Evolutionary conservation across 2,329 filamentous ascomycete species (phyloP).

Genomic region (Capronia epimyces): DNA sequence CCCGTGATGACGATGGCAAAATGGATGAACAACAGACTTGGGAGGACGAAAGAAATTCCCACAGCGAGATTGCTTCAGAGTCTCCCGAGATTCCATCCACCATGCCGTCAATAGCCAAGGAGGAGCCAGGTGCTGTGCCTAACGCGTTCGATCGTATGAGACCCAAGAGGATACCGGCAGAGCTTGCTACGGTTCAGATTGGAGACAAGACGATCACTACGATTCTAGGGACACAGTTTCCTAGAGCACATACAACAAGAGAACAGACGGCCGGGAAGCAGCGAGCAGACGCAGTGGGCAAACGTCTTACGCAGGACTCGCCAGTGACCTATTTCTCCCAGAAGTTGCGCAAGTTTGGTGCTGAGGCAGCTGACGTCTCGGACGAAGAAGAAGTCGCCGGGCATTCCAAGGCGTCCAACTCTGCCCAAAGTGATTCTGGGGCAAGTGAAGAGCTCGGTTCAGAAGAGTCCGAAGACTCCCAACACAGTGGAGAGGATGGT

Average conservation of each 20-base stretch:
- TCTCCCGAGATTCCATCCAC: slow-evolving; percentile 27
- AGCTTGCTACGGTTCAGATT: slow-evolving; percentile 69
- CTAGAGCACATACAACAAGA: slow-evolving; percentile 29
- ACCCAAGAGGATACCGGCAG: slow-evolving; percentile 55
- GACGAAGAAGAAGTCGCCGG: slow-evolving; percentile 34
- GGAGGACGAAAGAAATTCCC: neutral
- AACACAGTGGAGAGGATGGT: slow-evolving; percentile 27
- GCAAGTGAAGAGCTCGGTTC: slow-evolving; percentile 9
- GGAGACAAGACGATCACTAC: slow-evolving; percentile 63
- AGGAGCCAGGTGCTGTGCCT: slow-evolving; percentile 43
- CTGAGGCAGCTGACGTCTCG: slow-evolving; percentile 12
- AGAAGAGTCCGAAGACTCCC: slow-evolving; percentile 2
- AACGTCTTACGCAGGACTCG: slow-evolving; percentile 1
- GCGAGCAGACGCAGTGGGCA: neutral
- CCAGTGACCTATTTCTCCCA: slow-evolving; percentile 20
- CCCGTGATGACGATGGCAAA: slow-evolving; percentile 32
- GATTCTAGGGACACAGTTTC: slow-evolving; percentile 54
- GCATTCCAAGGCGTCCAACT: slow-evolving; percentile 15
- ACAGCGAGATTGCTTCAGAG: neutral
- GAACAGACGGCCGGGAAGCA: slow-evolving; percentile 1
- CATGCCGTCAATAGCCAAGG: slow-evolving; percentile 32
- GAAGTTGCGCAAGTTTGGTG: slow-evolving; percentile 20
- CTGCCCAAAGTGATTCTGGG: slow-evolving; percentile 4
- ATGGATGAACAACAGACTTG: slow-evolving; percentile 28
- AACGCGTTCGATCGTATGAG: slow-evolving; percentile 62